phyloP scores from a whole-genome alignment of 495 filamentous ascomycete genomes.

The Opeltia flavorubescens region DNA sequence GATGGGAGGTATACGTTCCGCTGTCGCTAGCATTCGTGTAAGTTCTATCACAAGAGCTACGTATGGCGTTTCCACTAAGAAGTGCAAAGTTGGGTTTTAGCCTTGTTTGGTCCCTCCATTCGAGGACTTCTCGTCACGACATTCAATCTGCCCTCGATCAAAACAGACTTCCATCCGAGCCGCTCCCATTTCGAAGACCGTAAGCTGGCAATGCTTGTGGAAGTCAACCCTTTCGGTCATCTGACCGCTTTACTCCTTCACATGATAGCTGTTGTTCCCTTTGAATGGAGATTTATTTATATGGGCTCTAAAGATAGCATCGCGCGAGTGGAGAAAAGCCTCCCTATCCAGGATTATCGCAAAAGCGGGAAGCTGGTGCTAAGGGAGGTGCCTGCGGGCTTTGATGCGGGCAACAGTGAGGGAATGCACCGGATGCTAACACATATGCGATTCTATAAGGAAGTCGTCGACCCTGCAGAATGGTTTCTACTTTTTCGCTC shows the following conservation, averaged over 20 bases:
- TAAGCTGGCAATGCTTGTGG: not conserved
- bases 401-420: not conserved
- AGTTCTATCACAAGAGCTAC: not conserved
- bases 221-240: not conserved
- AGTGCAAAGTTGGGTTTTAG: not conserved
- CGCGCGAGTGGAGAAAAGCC: not conserved
- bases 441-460: not conserved
- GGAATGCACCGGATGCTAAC: not conserved
- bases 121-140: not conserved
- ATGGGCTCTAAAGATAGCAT: not conserved
- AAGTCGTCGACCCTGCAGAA: conserved; percentile 1
- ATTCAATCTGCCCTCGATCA: conserved; percentile 1
- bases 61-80: not conserved
- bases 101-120: not conserved
- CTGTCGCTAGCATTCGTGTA: not conserved
- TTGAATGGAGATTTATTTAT: not conserved
- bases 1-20: not conserved
- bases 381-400: not conserved
- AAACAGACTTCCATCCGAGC: not conserved
- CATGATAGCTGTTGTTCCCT: not conserved
- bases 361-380: not conserved
- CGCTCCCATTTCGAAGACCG: not conserved
- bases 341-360: not conserved
- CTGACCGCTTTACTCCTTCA: not conserved
- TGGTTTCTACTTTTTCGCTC: not conserved